Conservation (phyloP, 164 flowering plant genomes). For the Dillenia suffruticosa region DNA sequence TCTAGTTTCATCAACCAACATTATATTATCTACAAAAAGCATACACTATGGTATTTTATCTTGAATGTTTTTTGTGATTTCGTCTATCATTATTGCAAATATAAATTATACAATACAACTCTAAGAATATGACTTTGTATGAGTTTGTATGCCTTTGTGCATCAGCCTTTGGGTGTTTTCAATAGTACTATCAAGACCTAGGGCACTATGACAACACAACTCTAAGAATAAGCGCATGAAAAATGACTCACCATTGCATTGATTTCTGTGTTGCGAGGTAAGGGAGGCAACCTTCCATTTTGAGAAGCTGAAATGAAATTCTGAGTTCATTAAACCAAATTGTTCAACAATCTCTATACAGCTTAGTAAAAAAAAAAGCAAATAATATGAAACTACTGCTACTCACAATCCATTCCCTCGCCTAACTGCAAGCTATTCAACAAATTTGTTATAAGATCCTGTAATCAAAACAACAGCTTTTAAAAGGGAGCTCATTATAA, state of each 20-base stretch:
- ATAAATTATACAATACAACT: too few relatives aligned
- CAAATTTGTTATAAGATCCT: slow-evolving; percentile 77
- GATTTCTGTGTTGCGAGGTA: slow-evolving; percentile 57
- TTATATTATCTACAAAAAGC: too few relatives aligned
- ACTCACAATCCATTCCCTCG: slow-evolving; percentile 79
- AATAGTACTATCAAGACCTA: too few relatives aligned
- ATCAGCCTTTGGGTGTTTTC: too few relatives aligned
- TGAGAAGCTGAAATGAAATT: slow-evolving; percentile 51
- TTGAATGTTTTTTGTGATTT: too few relatives aligned
- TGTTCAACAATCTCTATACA: background rate
- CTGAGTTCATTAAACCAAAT: slow-evolving; percentile 1
- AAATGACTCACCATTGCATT: slow-evolving; percentile 58
- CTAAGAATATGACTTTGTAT: too few relatives aligned
- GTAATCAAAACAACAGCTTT: slow-evolving; percentile 16
- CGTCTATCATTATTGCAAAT: too few relatives aligned
- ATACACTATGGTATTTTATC: too few relatives aligned
- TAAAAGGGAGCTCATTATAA: background rate
- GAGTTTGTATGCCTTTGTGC: too few relatives aligned
- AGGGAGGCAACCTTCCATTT: slow-evolving; percentile 63
- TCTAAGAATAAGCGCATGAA: too few relatives aligned
- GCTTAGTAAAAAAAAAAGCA: background rate
- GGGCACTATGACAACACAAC: too few relatives aligned
- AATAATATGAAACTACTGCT: background rate
- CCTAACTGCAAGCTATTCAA: slow-evolving; percentile 64
- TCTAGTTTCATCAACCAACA: too few relatives aligned